Conservation (phyloP, 176 grass and related monocot genomes). For the Bromus sterilis region DNA sequence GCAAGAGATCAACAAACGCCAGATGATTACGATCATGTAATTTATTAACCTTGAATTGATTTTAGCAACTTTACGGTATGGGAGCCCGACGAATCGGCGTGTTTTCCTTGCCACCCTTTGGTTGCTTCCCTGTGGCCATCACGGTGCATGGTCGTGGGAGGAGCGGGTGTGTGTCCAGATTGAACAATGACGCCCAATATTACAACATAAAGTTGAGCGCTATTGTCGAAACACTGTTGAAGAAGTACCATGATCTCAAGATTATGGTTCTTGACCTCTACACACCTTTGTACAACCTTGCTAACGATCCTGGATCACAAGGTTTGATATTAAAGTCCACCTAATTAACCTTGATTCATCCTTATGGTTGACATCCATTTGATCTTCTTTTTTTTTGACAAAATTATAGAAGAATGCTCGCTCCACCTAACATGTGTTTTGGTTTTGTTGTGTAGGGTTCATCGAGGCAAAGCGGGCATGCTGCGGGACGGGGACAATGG, state of each 20-base stretch:
- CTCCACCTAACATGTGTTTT: not conserved
- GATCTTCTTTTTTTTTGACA: not conserved
- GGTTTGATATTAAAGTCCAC: constrained; percentile 20
- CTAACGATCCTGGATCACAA: constrained; percentile 26
- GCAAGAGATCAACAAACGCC: not conserved
- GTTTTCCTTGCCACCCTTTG: constrained; percentile 66
- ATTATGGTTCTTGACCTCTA: constrained; percentile 85
- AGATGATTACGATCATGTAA: not conserved
- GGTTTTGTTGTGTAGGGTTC: constrained; percentile 34
- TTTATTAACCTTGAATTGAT: not conserved
- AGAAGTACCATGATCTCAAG: constrained; percentile 44
- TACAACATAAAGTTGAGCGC: constrained; percentile 62
- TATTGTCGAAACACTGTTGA: constrained; percentile 27
- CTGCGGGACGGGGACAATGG: constrained; percentile 63
- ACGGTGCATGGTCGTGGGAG: constrained; percentile 56
- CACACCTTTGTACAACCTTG: constrained; percentile 47
- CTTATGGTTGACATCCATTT: not conserved
- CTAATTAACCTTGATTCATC: too few species aligned
- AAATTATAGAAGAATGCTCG: not conserved
- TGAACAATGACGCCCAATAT: constrained; percentile 50
- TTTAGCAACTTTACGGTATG: constrained; percentile 54
- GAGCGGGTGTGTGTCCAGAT: constrained; percentile 32
- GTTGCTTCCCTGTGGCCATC: constrained; percentile 63
- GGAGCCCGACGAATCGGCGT: constrained; percentile 75
- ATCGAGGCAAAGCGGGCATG: constrained; percentile 55